phyloP scores from a whole-genome alignment of 1,139 yeast genomes.

The Ogataea hybrid region DNA sequence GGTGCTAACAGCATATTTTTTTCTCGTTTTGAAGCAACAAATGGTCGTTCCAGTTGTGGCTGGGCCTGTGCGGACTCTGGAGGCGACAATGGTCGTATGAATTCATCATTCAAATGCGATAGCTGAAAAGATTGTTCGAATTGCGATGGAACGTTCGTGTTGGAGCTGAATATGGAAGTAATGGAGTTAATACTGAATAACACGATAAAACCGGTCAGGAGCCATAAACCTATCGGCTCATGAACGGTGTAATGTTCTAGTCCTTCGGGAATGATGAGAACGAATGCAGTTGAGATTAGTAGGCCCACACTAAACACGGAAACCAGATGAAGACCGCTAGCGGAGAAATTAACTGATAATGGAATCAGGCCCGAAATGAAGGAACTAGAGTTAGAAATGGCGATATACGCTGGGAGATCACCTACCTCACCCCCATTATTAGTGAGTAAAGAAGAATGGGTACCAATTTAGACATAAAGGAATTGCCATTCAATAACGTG shows the following conservation, averaged over 20 bases:
- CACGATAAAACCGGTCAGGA: conserved; percentile 21
- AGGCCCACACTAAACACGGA: conserved; percentile 62
- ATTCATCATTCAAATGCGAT: conserved; percentile 1
- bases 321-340: conserved; percentile 31
- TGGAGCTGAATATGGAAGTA: conserved; percentile 7
- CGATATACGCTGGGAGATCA: background rate
- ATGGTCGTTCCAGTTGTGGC: background rate
- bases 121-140: conserved; percentile 9
- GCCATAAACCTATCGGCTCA: conserved; percentile 27
- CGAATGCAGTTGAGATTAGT: conserved; percentile 59
- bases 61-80: conserved; percentile 7
- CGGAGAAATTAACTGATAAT: conserved; percentile 33
- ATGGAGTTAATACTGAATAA: conserved; percentile 22
- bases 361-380: conserved; percentile 39
- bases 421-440: conserved; percentile 22
- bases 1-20: conserved; percentile 19
- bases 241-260: conserved; percentile 38
- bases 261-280: conserved; percentile 74
- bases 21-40: background rate
- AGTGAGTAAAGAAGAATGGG: conserved; percentile 17
- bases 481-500: background rate
- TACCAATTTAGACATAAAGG: conserved; percentile 13
- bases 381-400: conserved; percentile 17
- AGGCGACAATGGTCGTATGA: conserved; percentile 10
- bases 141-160: background rate